Base-by-base conservation (phyloP, 2,329 filamentous ascomycete genomes). In the Microdochium paspali region DNA sequence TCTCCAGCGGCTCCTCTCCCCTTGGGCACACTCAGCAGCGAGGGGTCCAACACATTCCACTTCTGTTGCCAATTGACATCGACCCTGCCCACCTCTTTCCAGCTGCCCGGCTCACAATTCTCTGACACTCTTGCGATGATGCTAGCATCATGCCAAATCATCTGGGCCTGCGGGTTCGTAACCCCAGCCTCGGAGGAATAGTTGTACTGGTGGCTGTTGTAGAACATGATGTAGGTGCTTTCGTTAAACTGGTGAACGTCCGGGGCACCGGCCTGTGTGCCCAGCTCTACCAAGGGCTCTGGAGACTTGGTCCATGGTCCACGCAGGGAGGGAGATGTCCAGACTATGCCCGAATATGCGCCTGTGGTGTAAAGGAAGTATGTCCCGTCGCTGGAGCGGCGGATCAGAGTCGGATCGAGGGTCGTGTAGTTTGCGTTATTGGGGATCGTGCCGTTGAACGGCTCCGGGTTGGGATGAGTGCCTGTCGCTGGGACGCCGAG, bases 1-100 rank as follows among this genome's bases (percentile, higher is more conserved):
- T 47, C 46, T 5, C 42, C 51, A 3, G 6, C 6, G 23, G 42
- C n/a, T 10, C n/a, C 42, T 10, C 42, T 3, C 3, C 42, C 42
- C 10, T 10, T 24, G 13, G 40, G 43, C 23, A 52, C 42, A 12
- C 49, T 52, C 10, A 57, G 39, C 7, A 58, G 51, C 2, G 49
- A 46, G 7, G 50, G 51, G 47, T 58, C 55, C 2, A 58, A 55
- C 39, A 55, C 50, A 47, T 57, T 58, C 49, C 56, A 58, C 18
- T 46, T 44, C 45, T 48, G 44, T 7, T 48, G 47, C 56, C 56
- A 58, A 20, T 53, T 46, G 46, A 58, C 54, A 21, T 52, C 47
- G 21, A 57, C 49, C 4, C 54, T 51, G 6, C 51, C 53, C 47
- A 53, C 50, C 49, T 48, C 44, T 42, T 32, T 21, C 54, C 54